Percentiles rank a stretch among this genome's conserved stretches.
Evolutionary conservation across 192 early-diverging fungal species (phyloP).

Genomic region (Dissophora globulifera): DNA sequence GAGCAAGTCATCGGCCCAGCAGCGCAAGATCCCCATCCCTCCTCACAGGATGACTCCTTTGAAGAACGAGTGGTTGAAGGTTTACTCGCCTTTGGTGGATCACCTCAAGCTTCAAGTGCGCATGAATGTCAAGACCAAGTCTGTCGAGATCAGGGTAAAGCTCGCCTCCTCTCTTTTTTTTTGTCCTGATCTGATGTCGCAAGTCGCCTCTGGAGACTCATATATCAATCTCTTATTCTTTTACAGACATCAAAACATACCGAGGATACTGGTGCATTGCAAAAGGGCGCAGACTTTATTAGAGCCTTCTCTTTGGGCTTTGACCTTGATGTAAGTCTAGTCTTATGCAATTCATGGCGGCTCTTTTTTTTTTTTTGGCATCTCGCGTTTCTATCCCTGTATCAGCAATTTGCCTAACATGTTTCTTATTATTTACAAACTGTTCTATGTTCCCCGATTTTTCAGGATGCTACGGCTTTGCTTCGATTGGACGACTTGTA

Average conservation of each 20-base stretch:
- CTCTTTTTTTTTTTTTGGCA: neutral
- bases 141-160: constrained; percentile 86
- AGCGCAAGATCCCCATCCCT: constrained; percentile 92
- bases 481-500: constrained; percentile 97
- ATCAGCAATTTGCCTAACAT: neutral
- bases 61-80: constrained; percentile 93
- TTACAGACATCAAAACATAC: constrained; percentile 82
- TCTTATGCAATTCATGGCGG: neutral
- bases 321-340: constrained; percentile 71
- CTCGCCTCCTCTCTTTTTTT: neutral
- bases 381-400: neutral
- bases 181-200: too few species aligned
- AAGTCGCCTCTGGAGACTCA: too few species aligned
- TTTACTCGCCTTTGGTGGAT: constrained; percentile 97
- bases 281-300: constrained; percentile 98
- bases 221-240: too few species aligned
- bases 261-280: constrained; percentile 87
- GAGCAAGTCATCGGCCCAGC: constrained; percentile 37
- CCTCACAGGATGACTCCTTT: constrained; percentile 92
- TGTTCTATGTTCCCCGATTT: neutral
- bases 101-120: constrained; percentile 95
- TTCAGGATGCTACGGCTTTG: constrained; percentile 91
- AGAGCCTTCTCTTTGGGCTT: constrained; percentile 94
- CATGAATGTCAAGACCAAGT: constrained; percentile 90
- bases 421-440: too few species aligned